phyloP scores from a whole-genome alignment of 805 yeast species.

The Monosporozyma aquatica region DNA sequence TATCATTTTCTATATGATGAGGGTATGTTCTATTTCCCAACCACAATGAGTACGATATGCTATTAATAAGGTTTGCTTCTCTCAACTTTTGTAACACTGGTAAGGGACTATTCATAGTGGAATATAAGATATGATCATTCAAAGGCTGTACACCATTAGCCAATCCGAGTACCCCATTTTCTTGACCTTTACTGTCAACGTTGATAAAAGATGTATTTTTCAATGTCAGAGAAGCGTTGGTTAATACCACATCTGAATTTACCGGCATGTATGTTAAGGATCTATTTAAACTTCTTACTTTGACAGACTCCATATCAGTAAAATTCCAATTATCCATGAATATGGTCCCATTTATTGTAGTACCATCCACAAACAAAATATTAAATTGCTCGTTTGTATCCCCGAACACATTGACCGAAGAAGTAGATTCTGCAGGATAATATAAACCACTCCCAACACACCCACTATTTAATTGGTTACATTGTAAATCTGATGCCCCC shows the following conservation, averaged over 20 bases:
- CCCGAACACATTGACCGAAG: slow-evolving; percentile 7
- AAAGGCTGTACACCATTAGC: slow-evolving; percentile 25
- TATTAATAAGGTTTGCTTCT: slow-evolving; percentile 24
- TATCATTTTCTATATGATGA: slow-evolving; percentile 10
- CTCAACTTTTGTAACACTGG: slow-evolving; percentile 31
- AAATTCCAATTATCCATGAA: slow-evolving; percentile 19
- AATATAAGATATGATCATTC: slow-evolving; percentile 13
- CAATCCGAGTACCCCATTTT: slow-evolving; percentile 40
- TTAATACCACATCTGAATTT: background rate
- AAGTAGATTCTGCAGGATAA: slow-evolving; percentile 13
- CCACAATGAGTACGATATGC: slow-evolving; percentile 40
- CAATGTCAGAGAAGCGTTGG: background rate
- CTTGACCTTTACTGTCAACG: slow-evolving; percentile 30
- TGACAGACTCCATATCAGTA: slow-evolving; percentile 2
- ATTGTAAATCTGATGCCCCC: slow-evolving; percentile 8
- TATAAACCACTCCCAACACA: slow-evolving; percentile 13
- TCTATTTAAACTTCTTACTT: background rate
- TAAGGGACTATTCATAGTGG: slow-evolving; percentile 8
- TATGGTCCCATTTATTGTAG: slow-evolving; percentile 18
- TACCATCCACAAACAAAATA: slow-evolving; percentile 21
- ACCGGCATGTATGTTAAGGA: background rate
- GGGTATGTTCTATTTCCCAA: slow-evolving; percentile 17
- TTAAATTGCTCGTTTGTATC: slow-evolving; percentile 7
- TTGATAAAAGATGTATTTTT: slow-evolving; percentile 30
- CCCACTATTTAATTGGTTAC: slow-evolving; percentile 6